phyloP scores from a whole-genome alignment of 352 stramenopile genomes.

The Pythium utonaiense region DNA sequence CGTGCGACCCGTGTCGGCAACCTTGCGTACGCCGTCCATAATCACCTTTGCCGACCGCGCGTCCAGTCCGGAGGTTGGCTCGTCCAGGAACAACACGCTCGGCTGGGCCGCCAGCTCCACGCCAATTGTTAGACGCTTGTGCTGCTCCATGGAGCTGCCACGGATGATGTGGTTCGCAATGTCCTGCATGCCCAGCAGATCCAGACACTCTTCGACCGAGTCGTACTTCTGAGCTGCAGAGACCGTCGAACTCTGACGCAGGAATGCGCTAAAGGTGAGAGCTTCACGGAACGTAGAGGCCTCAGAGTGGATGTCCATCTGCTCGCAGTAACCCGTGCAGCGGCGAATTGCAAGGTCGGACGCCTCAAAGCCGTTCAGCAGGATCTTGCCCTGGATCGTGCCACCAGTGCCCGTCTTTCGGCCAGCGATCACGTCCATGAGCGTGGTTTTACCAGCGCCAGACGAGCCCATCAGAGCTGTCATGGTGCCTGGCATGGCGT shows the following conservation, averaged over 20 bases:
- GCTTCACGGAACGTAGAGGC: constrained; percentile 90
- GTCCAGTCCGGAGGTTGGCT: constrained; percentile 90
- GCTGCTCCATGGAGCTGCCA: constrained; percentile 53
- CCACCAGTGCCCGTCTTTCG: constrained; percentile 83
- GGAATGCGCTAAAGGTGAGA: constrained; percentile 88
- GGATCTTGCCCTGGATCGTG: constrained; percentile 62
- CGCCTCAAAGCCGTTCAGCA: constrained; percentile 52
- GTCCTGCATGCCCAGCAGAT: constrained; percentile 48
- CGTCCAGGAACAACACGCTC: constrained; percentile 86
- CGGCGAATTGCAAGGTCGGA: constrained; percentile 52
- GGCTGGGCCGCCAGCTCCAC: constrained; percentile 90
- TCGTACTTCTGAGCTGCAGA: constrained; percentile 43
- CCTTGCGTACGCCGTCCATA: constrained; percentile 85
- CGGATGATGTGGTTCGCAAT: constrained; percentile 67
- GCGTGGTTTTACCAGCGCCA: constrained; percentile 90
- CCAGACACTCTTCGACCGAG: constrained; percentile 52
- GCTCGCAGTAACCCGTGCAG: constrained; percentile 67
- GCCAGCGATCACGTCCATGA: constrained; percentile 94
- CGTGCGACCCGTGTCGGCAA: constrained; percentile 68
- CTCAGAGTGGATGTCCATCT: constrained; percentile 89
- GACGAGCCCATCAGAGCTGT: constrained; percentile 64
- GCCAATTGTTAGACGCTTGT: constrained; percentile 79
- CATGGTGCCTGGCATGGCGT: constrained; percentile 42
- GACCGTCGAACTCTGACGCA: constrained; percentile 51
- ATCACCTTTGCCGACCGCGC: constrained; percentile 80